Conservation (phyloP, 495 filamentous ascomycete species). For the Xylaria castorea region DNA sequence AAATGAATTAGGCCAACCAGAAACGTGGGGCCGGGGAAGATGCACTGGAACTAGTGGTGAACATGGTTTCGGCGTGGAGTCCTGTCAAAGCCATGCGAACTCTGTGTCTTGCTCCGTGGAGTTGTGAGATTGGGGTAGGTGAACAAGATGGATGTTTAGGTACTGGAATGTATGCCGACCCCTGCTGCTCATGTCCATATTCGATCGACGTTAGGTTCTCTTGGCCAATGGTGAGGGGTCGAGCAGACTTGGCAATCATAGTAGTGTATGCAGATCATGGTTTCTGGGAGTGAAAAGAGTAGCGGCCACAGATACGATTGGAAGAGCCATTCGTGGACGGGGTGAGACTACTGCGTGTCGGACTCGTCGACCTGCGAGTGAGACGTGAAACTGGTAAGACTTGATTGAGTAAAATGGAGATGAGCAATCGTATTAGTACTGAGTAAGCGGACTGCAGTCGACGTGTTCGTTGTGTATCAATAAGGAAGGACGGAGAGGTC, state of each 20-base stretch:
- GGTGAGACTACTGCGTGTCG: background rate
- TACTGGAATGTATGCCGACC: background rate
- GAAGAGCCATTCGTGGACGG: conserved; percentile 7
- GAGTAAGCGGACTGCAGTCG: conserved; percentile 5
- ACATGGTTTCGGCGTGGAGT: background rate
- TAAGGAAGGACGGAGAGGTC: background rate
- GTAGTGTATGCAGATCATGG: conserved; percentile 14
- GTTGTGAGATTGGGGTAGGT: conserved; percentile 15
- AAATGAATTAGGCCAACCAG: background rate
- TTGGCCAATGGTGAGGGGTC: background rate
- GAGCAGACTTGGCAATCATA: conserved; percentile 1
- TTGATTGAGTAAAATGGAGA: background rate
- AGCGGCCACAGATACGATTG: background rate
- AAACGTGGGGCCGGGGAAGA: background rate
- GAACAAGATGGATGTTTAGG: background rate
- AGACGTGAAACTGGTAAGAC: conserved; percentile 9
- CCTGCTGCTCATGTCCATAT: conserved; percentile 12
- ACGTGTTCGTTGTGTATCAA: background rate
- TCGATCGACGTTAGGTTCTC: conserved; percentile 8
- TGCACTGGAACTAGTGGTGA: background rate
- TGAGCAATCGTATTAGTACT: conserved; percentile 3
- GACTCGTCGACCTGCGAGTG: conserved; percentile 9
- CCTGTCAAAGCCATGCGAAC: conserved; percentile 24
- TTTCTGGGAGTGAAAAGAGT: background rate
- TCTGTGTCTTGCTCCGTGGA: conserved; percentile 9